Conservation (phyloP, 768 basidiomycete species). For the Mycena galopus region DNA sequence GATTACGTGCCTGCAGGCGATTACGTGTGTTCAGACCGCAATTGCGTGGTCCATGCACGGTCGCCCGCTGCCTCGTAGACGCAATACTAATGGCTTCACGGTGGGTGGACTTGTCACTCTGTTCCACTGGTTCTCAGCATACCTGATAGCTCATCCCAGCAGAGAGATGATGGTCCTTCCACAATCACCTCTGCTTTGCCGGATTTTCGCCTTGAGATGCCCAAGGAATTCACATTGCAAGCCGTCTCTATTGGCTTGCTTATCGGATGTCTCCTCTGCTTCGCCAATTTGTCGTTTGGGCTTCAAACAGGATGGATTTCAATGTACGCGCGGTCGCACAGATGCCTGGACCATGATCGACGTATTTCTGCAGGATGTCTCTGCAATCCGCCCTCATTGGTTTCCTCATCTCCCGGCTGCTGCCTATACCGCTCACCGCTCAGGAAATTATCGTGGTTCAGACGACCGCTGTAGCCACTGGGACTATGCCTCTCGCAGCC, state of each 20-base stretch:
- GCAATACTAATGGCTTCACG: conserved; percentile 17
- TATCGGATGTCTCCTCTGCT: conserved; percentile 90
- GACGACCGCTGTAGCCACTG: conserved; percentile 96
- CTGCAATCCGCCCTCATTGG: conserved; percentile 95
- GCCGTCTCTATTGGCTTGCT: conserved; percentile 84
- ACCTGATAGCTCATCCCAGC: conserved; percentile 4
- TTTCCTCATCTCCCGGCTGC: conserved; percentile 83
- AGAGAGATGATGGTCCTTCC: neutral
- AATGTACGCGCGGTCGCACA: conserved; percentile 65
- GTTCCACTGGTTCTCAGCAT: neutral
- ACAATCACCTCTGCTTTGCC: neutral
- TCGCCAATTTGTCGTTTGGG: conserved; percentile 92
- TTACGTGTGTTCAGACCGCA: no score
- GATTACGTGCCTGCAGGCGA: neutral
- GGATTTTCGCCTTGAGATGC: neutral
- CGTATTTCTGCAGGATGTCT: conserved; percentile 80
- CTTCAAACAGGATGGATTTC: conserved; percentile 93
- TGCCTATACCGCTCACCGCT: conserved; percentile 82
- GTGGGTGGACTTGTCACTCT: neutral
- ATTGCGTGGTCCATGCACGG: neutral
- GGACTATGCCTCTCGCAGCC: conserved; percentile 89
- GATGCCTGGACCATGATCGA: conserved; percentile 1
- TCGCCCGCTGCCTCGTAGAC: neutral
- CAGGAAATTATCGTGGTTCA: conserved; percentile 96
- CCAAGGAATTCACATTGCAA: conserved; percentile 47